These are phyloP conservation scores for Lanmaoa rubissima DNA, from an alignment of 768 basidiomycete genomes.

Conservation along the genomic window DNA sequence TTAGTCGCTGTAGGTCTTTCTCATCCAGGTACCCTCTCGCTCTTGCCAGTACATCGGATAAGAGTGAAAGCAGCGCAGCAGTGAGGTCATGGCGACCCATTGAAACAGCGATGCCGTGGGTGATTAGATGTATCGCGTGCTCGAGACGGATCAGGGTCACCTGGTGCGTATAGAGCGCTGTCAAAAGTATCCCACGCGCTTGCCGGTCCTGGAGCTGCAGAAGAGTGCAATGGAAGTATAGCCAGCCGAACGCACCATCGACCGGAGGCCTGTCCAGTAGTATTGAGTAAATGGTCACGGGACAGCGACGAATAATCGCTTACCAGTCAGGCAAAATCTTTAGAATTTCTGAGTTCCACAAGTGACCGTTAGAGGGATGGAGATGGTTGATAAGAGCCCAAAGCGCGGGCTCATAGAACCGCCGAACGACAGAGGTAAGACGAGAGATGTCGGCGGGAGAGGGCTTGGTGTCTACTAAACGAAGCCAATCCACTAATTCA, in stretches of 20 bases:
- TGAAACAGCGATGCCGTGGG: slow-evolving; percentile 33
- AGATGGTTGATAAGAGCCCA: slow-evolving; percentile 42
- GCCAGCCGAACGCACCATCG: slow-evolving; percentile 39
- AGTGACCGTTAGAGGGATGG: slow-evolving; percentile 38
- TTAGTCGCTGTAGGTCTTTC: slow-evolving; percentile 36
- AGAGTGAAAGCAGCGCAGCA: slow-evolving; percentile 36
- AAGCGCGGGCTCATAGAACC: slow-evolving; percentile 43
- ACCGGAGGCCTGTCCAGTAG: slow-evolving; percentile 7
- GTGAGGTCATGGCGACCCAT: slow-evolving; percentile 22
- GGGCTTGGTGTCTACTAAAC: slow-evolving; percentile 42
- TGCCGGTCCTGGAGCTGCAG: slow-evolving; percentile 18
- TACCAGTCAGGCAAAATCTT: slow-evolving; percentile 25
- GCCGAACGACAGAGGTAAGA: slow-evolving; percentile 38
- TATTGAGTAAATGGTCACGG: not conserved
- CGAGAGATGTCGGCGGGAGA: slow-evolving; percentile 39
- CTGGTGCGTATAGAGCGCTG: slow-evolving; percentile 28
- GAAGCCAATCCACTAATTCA: slow-evolving; percentile 64
- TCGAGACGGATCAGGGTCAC: slow-evolving; percentile 33
- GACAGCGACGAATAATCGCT: slow-evolving; percentile 3
- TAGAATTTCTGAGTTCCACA: slow-evolving; percentile 40
- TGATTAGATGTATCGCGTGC: slow-evolving; percentile 38
- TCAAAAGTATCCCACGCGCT: slow-evolving; percentile 36
- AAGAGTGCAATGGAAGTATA: slow-evolving; percentile 40
- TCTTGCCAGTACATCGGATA: slow-evolving; percentile 37
- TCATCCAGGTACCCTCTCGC: slow-evolving; percentile 28